Evolutionary conservation across 225 moss, liverwort and hornwort species (phyloP).

Genomic region (Thuidium tamariscinum): DNA sequence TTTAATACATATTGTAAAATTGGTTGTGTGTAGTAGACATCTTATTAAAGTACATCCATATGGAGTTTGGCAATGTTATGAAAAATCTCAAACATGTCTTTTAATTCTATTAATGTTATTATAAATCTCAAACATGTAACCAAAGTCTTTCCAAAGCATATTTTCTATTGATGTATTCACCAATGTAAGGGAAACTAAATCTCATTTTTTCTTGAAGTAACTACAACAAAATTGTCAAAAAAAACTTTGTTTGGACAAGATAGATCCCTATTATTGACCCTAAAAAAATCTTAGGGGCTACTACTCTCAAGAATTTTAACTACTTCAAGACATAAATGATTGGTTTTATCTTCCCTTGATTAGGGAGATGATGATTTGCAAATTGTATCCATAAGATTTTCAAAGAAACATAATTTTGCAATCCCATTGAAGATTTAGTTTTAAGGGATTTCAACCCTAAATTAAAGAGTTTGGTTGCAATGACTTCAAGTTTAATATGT

Average conservation of each 20-base stretch:
- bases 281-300: accelerated
- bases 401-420: too few relatives aligned
- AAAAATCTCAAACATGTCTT: background rate
- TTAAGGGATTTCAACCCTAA: accelerated
- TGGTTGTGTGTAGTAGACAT: background rate
- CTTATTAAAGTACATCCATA: background rate
- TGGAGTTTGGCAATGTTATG: background rate
- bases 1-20: background rate
- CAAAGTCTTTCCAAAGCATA: background rate
- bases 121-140: background rate
- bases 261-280: background rate
- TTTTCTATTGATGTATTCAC: background rate
- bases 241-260: background rate
- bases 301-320: background rate
- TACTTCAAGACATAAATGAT: background rate
- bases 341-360: background rate
- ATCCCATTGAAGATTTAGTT: accelerated
- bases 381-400: background rate
- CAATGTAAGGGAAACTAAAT: accelerated
- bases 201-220: background rate
- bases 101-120: background rate
- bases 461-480: accelerated
- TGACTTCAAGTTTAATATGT: background rate
- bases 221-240: background rate
- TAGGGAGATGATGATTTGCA: background rate